A percentile compares a stretch with the other conserved stretches of the same genome.
phyloP scores from a whole-genome alignment of 176 grass and related monocot species.

The Cenchrus purpureus region DNA sequence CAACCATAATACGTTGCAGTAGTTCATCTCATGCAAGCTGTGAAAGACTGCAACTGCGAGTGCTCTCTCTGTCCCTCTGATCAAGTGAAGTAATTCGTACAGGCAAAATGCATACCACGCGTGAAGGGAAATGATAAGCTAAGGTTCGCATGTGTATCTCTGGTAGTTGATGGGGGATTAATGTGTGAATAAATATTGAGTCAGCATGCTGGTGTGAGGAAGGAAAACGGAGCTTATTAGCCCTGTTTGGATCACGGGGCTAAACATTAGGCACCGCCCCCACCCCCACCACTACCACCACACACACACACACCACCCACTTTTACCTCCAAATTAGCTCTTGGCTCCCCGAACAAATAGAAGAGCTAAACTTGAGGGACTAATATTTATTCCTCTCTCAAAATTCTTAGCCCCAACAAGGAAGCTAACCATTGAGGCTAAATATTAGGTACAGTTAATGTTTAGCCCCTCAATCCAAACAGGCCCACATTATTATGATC shows the following conservation, averaged over 20 bases:
- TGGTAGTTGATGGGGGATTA: conserved; percentile 38
- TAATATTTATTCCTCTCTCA: no score
- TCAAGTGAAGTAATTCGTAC: conserved; percentile 23
- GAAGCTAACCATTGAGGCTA: no score
- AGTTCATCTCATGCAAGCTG: conserved; percentile 16
- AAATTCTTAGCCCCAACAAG: no score
- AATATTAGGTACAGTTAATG: no score
- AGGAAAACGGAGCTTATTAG: background rate
- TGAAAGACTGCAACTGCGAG: background rate
- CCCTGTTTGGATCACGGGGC: no score
- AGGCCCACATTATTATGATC: background rate
- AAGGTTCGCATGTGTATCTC: background rate
- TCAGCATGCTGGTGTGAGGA: background rate
- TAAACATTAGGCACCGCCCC: no score
- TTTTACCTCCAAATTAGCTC: no score
- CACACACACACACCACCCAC: no score
- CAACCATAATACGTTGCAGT: background rate
- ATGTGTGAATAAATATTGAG: conserved; percentile 44
- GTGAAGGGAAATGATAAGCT: conserved; percentile 40
- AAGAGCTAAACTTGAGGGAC: no score
- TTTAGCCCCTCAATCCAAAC: no score
- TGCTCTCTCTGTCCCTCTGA: background rate
- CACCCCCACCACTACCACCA: no score
- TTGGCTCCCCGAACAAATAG: no score
- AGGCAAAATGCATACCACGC: conserved; percentile 17